Evolutionary conservation across 176 grass and related monocot genomes (phyloP), one percentile per base, ranked within the genome.

Genomic region (Microstegium vimineum): DNA sequence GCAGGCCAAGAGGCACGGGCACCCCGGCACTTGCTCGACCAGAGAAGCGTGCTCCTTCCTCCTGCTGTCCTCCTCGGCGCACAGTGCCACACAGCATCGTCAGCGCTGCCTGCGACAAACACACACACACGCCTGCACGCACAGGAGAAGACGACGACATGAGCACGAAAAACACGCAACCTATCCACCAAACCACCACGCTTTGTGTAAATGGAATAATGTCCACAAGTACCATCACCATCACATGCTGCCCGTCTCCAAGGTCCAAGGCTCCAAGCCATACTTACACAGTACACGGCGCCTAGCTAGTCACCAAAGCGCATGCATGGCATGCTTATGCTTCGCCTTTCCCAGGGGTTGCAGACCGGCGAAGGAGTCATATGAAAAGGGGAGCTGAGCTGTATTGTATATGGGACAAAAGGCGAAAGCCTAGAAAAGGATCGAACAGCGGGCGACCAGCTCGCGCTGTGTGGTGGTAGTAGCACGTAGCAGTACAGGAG

Each of bases 301-400:
- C 87, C 51, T 33, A n/a, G n/a, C 51, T 33, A 27, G 40, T 18
- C 75, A 45, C 68, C 62, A 59, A 15, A 54, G 23, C 47, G 86
- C 86, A 71, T 8, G 45, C 45, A 17, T n/a, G n/a, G n/a, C n/a
- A n/a, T n/a, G n/a, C n/a, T n/a, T n/a, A 17, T 47, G 15, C 45
- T 47, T 47, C 45, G 52, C 76, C 73, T 46, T 28, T 69, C 17
- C 76, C 28, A 7, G 45, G 9, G 11, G 43, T 15, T 26, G 15
- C 26, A 41, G 38, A 10, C 1, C 13, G 45, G 22, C 35, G 34
- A 65, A 47, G 35, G 41, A 30, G 63, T n/a, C 27, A n/a, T 38
- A 38, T 90, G 74, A 86, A 90, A 90, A 82, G 79, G 73, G 45
- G 88, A 57, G 65, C 73, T 69, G n/a, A 38, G 36, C 36, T 38